These are phyloP conservation scores for Raphanus raphanistrum DNA, from an alignment of 345 rosid species.

Conservation along the genomic window DNA sequence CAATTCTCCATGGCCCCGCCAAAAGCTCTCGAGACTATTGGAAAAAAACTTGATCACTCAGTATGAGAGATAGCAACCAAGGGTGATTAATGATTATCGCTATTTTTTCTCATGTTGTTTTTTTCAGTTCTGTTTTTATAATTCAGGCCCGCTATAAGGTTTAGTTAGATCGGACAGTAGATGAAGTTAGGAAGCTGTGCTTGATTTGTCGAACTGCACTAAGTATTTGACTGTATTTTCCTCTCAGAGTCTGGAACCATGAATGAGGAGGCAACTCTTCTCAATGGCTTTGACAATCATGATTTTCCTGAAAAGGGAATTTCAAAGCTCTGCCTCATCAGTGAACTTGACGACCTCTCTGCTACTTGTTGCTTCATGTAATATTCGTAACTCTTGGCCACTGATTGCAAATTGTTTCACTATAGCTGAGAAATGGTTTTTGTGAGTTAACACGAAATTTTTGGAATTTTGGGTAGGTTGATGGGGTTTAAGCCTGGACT, in stretches of 20 bases:
- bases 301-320: constrained; percentile 87
- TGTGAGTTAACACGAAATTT: constrained; percentile 23
- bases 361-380: constrained; percentile 95
- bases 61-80: constrained; percentile 99
- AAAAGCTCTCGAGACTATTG: constrained; percentile 90
- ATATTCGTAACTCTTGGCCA: constrained; percentile 5
- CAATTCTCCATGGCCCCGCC: constrained; percentile 97
- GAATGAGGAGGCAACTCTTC: constrained; percentile 54
- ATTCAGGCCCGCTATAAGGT: too few relatives aligned
- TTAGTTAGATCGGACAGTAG: too few relatives aligned
- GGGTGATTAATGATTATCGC: too few relatives aligned
- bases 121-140: too few relatives aligned
- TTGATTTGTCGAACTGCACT: neutral
- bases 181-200: too few relatives aligned
- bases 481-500: constrained; percentile 97
- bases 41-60: constrained; percentile 80
- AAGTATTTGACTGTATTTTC: constrained; percentile 30
- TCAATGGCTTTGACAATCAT: constrained; percentile 89
- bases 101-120: too few relatives aligned
- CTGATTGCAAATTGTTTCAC: constrained; percentile 25
- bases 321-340: constrained; percentile 88
- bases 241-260: constrained; percentile 85
- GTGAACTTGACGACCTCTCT: constrained; percentile 93
- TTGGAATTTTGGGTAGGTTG: constrained; percentile 52
- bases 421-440: constrained; percentile 10